Percentiles rank a stretch among this genome's conserved stretches.
phyloP scores from a whole-genome alignment of 768 basidiomycete species.

The Rhodotorula taiwanensis region DNA sequence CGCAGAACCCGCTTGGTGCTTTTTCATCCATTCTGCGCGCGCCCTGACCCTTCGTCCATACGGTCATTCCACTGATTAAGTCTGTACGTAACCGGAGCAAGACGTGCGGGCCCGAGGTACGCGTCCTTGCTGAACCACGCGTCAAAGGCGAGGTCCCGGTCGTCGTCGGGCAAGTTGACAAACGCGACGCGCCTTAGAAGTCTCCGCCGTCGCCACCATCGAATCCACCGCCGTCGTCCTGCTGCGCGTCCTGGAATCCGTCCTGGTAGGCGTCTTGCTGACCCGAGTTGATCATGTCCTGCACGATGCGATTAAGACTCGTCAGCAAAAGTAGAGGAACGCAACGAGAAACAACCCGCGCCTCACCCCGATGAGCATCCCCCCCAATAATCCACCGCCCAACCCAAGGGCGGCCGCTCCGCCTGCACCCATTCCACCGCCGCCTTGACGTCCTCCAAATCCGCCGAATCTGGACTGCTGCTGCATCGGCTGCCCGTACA shows the following conservation, averaged over 20 bases:
- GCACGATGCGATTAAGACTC: too few relatives aligned
- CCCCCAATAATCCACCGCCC: constrained; percentile 21
- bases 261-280: constrained; percentile 20
- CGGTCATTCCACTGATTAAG: too few relatives aligned
- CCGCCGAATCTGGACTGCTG: not conserved
- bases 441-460: not conserved
- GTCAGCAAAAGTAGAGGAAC: not conserved
- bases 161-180: too few relatives aligned
- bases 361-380: constrained; percentile 5
- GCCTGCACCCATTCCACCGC: constrained; percentile 10
- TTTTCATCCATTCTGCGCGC: too few relatives aligned
- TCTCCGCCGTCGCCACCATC: constrained; percentile 27
- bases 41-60: too few relatives aligned
- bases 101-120: too few relatives aligned
- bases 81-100: too few relatives aligned
- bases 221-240: constrained; percentile 16
- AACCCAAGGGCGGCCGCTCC: constrained; percentile 8
- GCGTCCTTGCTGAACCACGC: too few relatives aligned
- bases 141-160: too few relatives aligned
- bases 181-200: too few relatives aligned
- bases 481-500: constrained; percentile 4
- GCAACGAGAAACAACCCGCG: not conserved
- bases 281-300: not conserved
- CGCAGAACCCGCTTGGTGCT: too few relatives aligned
- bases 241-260: constrained; percentile 9